Evolutionary conservation across 306 rosid genomes (phyloP).

Genomic region (Abrus precatorius): DNA sequence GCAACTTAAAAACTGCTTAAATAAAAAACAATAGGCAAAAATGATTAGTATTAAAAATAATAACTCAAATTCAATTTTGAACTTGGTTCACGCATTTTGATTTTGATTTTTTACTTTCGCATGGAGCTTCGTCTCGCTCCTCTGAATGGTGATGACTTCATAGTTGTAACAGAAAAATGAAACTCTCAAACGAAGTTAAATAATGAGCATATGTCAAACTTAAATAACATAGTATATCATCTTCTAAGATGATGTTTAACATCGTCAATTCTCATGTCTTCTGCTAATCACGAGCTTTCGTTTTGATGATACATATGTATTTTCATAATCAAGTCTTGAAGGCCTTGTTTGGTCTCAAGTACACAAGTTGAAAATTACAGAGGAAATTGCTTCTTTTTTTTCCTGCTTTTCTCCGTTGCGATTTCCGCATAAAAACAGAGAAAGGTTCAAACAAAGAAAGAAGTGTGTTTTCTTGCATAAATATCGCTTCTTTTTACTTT

Average conservation of each 20-base stretch:
- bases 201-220: conserved; percentile 14
- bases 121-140: not conserved
- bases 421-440: not conserved
- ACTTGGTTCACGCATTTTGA: conserved; percentile 27
- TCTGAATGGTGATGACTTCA: conserved; percentile 3
- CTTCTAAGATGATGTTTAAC: not conserved
- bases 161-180: not conserved
- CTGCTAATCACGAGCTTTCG: not conserved
- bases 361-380: not conserved
- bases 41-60: too few relatives aligned
- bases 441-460: not conserved
- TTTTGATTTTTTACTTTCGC: not conserved
- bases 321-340: not conserved
- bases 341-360: not conserved
- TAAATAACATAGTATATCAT: not conserved
- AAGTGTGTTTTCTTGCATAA: not conserved
- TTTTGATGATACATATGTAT: not conserved
- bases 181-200: not conserved
- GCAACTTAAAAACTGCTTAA: too few relatives aligned
- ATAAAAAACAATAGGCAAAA: too few relatives aligned
- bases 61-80: conserved; percentile 24
- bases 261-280: conserved; percentile 13
- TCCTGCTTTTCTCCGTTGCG: too few relatives aligned
- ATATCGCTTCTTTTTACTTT: not conserved
- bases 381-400: too few relatives aligned